phyloP scores from a whole-genome alignment of 2,329 filamentous ascomycete species.

The Penicillium sp. region DNA sequence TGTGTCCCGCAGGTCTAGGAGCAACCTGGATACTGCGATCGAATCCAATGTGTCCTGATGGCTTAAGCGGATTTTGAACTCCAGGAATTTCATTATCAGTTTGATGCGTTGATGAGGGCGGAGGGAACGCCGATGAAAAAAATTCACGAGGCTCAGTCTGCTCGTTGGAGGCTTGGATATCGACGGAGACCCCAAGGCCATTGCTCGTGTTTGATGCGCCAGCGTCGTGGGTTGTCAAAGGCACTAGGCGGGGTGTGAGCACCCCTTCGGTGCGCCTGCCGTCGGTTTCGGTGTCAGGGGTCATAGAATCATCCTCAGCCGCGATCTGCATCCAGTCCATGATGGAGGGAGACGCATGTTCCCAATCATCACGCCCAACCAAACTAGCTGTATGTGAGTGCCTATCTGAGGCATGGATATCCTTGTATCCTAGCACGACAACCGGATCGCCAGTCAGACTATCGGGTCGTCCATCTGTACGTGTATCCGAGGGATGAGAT shows the following conservation, averaged over 20 bases:
- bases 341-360: slow-evolving; percentile 49
- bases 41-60: background rate
- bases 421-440: slow-evolving; percentile 33
- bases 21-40: background rate
- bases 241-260: slow-evolving; percentile 27
- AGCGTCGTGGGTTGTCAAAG: slow-evolving; percentile 10
- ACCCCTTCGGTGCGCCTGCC: slow-evolving; percentile 24
- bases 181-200: slow-evolving; percentile 46
- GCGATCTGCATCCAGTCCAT: slow-evolving; percentile 49
- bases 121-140: background rate
- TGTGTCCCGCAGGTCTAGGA: slow-evolving; percentile 24
- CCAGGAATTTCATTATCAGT: background rate
- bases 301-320: slow-evolving; percentile 37
- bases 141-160: background rate
- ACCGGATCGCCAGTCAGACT: slow-evolving; percentile 38
- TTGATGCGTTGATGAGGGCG: background rate
- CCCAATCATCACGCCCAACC: slow-evolving; percentile 47
- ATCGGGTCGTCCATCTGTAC: slow-evolving; percentile 21
- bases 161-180: slow-evolving; percentile 31
- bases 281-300: slow-evolving; percentile 35
- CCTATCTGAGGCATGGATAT: slow-evolving; percentile 23
- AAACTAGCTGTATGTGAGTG: slow-evolving; percentile 43
- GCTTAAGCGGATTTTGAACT: background rate
- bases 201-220: slow-evolving; percentile 26
- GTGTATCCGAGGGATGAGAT: slow-evolving; percentile 10